These are phyloP conservation scores for Gnomoniopsis smithogilvyi DNA, from an alignment of 2,329 filamentous ascomycete genomes.

Conservation along the genomic window DNA sequence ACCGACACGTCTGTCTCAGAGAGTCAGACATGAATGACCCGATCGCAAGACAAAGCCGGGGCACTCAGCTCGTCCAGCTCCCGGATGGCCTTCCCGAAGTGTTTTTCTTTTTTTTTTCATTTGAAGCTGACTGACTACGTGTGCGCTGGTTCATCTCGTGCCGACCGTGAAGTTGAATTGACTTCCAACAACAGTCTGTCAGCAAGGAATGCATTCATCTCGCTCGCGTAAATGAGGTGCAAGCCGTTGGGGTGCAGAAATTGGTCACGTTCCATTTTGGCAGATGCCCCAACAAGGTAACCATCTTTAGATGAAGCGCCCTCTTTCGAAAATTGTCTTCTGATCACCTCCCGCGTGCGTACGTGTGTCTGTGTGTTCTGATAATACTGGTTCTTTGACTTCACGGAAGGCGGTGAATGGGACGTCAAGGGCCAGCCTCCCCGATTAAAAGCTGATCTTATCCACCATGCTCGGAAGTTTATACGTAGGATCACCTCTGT, in stretches of 20 bases:
- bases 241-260: neutral
- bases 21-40: conserved; percentile 13
- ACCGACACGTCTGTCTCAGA: conserved; percentile 11
- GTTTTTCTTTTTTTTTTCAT: neutral
- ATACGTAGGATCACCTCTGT: no score
- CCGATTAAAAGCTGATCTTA: no score
- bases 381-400: neutral
- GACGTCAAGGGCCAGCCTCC: neutral
- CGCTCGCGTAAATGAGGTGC: neutral
- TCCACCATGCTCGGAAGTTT: no score
- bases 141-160: neutral
- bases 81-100: neutral
- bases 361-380: neutral
- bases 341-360: neutral
- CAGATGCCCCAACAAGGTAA: neutral
- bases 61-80: neutral
- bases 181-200: neutral
- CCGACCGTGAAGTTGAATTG: neutral
- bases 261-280: neutral
- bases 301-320: no score
- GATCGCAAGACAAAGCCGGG: neutral
- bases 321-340: neutral
- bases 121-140: neutral
- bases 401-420: neutral
- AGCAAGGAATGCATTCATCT: neutral